These are phyloP conservation scores for Lentinula aciculospora DNA, from an alignment of 768 basidiomycete species.

Conservation along the genomic window DNA sequence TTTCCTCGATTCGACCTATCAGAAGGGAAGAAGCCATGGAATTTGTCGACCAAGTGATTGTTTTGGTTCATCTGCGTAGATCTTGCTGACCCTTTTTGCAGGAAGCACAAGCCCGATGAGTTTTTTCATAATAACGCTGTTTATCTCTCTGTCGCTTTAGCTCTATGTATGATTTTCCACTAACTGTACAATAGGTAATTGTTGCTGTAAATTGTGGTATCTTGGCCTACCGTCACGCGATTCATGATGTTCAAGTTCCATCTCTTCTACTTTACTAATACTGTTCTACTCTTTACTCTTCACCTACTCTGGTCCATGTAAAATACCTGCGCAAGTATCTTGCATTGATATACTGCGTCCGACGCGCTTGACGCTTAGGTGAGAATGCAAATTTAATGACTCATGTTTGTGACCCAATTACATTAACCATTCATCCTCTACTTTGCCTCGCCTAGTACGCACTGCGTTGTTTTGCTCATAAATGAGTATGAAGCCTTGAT, in stretches of 20 bases:
- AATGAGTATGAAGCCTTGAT: not conserved
- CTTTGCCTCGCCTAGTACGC: not conserved
- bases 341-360: not conserved
- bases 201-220: not conserved
- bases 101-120: constrained; percentile 18
- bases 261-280: not conserved
- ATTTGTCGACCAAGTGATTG: constrained; percentile 82
- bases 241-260: not conserved
- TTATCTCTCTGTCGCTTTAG: not conserved
- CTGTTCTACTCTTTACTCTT: not conserved
- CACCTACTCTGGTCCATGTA: too few relatives aligned
- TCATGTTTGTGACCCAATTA: not conserved
- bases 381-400: not conserved
- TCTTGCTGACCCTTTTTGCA: not conserved
- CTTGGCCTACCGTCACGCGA: not conserved
- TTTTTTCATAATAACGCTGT: not conserved
- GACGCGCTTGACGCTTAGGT: not conserved
- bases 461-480: not conserved
- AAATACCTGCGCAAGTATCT: too few relatives aligned
- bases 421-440: not conserved
- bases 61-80: not conserved
- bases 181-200: not conserved
- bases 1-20: constrained; percentile 84
- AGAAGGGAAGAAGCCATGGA: constrained; percentile 88
- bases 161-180: too few relatives aligned